phyloP scores from a whole-genome alignment of 805 yeast genomes.

The Huiozyma sinensis region DNA sequence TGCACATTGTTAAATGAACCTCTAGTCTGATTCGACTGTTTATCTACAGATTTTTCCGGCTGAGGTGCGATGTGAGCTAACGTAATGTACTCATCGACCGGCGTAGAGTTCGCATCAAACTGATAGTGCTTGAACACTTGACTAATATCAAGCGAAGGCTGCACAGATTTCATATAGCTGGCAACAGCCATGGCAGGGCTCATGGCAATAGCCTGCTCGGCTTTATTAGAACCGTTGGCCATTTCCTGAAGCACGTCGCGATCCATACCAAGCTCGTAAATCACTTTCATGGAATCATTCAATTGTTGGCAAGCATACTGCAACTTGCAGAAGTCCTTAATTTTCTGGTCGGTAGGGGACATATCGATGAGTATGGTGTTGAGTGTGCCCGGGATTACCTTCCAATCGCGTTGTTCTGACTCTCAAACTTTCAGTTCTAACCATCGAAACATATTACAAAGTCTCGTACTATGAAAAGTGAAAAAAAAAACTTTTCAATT shows the following conservation, averaged over 20 bases:
- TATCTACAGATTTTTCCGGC: too few relatives aligned
- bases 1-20: too few relatives aligned
- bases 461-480: too few relatives aligned
- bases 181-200: slow-evolving; percentile 8
- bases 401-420: too few relatives aligned
- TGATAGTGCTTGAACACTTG: slow-evolving; percentile 4
- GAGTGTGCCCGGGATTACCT: too few relatives aligned
- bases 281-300: slow-evolving; percentile 4
- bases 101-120: slow-evolving; percentile 5
- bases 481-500: too few relatives aligned
- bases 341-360: neutral
- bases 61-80: slow-evolving; percentile 6
- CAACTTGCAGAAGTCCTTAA: slow-evolving; percentile 1
- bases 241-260: slow-evolving; percentile 1
- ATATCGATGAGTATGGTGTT: too few relatives aligned
- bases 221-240: neutral
- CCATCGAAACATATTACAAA: too few relatives aligned
- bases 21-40: too few relatives aligned
- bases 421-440: too few relatives aligned
- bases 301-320: slow-evolving; percentile 7
- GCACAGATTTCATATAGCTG: slow-evolving; percentile 2
- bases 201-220: slow-evolving; percentile 5
- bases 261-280: slow-evolving; percentile 3
- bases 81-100: slow-evolving; percentile 4
- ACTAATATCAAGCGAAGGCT: slow-evolving; percentile 2